Evolutionary conservation across 257 asterid genomes (phyloP), one percentile per base, ranked within the genome.

Genomic region (Marsdenia floribunda): DNA sequence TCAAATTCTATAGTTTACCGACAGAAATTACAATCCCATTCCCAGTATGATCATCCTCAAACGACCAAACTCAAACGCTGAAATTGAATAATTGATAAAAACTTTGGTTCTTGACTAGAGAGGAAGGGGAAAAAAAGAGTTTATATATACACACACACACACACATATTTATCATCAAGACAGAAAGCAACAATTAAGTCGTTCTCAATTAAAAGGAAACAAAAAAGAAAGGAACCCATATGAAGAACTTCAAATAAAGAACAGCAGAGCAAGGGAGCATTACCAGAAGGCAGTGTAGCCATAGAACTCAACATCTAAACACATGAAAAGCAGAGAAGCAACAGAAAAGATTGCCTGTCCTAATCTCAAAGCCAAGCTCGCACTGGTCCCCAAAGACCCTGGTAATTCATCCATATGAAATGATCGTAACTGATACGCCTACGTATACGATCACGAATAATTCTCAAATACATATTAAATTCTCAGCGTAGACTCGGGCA

Each of bases 261-360:
- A 55, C 37, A 35, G 13, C 0, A 6, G 57, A 19, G 22, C 0
- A 52, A 70, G 50, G 13, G 12, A 22, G n/a, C 76, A 73, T 83
- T 86, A 94, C 99, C 99, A 94, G 91, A 92, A 94, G 79, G 99
- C 86, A 76, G 98, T 92, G 77, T 90, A 95, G 80, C 96, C 89
- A 85, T 90, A 92, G 94, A 95, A 95, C 69, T 93, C 86, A 70
- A 95, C 85, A 80, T 85, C 93, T 79, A 90, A 82, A 81, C 98
- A 95, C 98, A 95, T 95, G 85, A 95, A 95, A 26, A 95, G 96
- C 83, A 95, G 81, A 1, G 99, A 92, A 81, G 97, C 96, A 80
- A 89, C 82, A n/a, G 99, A 92, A 59, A 92, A 92, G 16, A 87
- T 26, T 57, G 93, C 87, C 78, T 95, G 99, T 68, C 97, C 98